These are phyloP conservation scores for Coelastrella sp. DNA, from an alignment of 139 green algal species.

Conservation along the genomic window DNA sequence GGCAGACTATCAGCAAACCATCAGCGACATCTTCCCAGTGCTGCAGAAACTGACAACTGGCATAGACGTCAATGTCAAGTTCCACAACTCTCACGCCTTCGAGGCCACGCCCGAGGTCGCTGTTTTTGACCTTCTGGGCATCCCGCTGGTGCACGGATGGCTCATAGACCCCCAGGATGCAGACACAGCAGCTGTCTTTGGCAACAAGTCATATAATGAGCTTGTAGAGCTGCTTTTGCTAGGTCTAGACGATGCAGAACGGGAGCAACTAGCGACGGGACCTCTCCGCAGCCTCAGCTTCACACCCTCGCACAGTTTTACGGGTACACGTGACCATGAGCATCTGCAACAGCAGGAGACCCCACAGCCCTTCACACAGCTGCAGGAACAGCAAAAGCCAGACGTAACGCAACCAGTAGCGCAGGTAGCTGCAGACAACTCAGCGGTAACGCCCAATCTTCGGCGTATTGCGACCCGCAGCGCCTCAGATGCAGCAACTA, in stretches of 20 bases:
- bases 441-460: neutral
- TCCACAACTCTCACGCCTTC: slow-evolving; percentile 67
- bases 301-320: neutral
- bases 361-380: neutral
- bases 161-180: slow-evolving; percentile 80
- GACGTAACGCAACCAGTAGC: neutral
- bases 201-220: slow-evolving; percentile 86
- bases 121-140: slow-evolving; percentile 97
- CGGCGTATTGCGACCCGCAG: neutral
- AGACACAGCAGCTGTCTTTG: slow-evolving; percentile 47
- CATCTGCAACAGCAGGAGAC: neutral
- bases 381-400: neutral
- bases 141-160: slow-evolving; percentile 96
- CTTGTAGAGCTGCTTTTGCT: slow-evolving; percentile 56
- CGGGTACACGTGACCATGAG: neutral
- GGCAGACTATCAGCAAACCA: slow-evolving; percentile 54
- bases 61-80: slow-evolving; percentile 97
- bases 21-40: slow-evolving; percentile 59
- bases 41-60: slow-evolving; percentile 66
- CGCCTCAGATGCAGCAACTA: neutral
- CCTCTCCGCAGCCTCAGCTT: slow-evolving; percentile 37
- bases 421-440: neutral
- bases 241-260: slow-evolving; percentile 11
- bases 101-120: slow-evolving; percentile 75
- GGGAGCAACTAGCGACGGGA: neutral